Base-by-base conservation (phyloP, 1,284 basidiomycete genomes). In the Apiotrichum porosum region DNA sequence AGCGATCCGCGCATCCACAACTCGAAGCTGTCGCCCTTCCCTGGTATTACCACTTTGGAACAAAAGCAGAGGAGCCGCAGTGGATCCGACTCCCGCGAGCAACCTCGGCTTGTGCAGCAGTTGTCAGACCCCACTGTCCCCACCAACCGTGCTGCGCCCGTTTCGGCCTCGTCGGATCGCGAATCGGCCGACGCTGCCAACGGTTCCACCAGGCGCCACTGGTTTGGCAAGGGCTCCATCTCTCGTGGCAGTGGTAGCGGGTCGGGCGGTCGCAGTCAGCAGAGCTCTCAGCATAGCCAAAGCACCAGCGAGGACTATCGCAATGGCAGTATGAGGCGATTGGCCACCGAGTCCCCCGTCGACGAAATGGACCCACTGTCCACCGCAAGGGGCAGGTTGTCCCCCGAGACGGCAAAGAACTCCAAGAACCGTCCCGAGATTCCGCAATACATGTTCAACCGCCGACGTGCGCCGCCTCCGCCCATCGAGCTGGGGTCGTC, bases 21-120 rank as follows among this genome's bases (percentile, higher is more conserved):
- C 60, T 78, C 84, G 24, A 93, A 93, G 67, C 76, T 93, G 18
- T 87, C 86, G 67, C 89, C 89, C 0, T 93, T 93, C 78, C 88
- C 89, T 6, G 88, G 86, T 26, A 84, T 91, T 61, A 79, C 81
- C 56, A 80, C 80, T 56, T 77, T 89, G 28, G 84, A 88, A 32
- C 45, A 28, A 12, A 28, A 28, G 26, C 26, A 28, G 26, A 28
- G 26, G 26, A 28, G 26, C 12, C 26, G 26, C 26, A 28, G 26
- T 12, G 26, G 26, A 12, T 28, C 26, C 12, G 26, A 28, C 12
- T 6, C 26, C 8, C 26, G 8, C 32, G 9, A 35, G 26, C 26
- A 28, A 12, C 26, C 26, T 12, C 26, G 26, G 26, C 26, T 28
- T 12, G 26, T 28, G 26, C 26, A 28, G 26, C 26, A 28, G 12